A percentile compares a stretch with the other conserved stretches of the same genome.
phyloP scores from a whole-genome alignment of 331 rosid genomes.

The Telfairia occidentalis region DNA sequence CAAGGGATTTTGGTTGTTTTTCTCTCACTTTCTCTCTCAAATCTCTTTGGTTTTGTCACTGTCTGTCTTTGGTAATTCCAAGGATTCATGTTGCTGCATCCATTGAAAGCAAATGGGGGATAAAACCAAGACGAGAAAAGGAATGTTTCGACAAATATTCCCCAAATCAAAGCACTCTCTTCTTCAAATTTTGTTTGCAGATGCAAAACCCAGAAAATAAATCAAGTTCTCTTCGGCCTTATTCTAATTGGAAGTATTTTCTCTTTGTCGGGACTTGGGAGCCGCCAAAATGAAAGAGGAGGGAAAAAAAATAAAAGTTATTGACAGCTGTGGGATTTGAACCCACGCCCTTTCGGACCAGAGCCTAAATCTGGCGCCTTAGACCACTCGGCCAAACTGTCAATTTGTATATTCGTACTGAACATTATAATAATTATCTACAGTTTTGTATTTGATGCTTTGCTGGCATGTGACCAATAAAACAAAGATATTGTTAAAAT shows the following conservation, averaged over 20 bases:
- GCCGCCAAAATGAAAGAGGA: neutral
- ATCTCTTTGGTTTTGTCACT: neutral
- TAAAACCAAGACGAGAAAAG: neutral
- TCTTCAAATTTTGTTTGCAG: neutral
- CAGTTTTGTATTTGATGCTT: no score
- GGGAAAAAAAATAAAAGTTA: neutral
- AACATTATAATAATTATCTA: no score
- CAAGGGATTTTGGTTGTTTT: neutral
- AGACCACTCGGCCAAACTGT: conserved; percentile 72
- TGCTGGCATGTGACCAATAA: no score
- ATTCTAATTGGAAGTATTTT: neutral
- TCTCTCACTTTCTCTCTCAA: neutral
- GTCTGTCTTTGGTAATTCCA: conserved; percentile 6
- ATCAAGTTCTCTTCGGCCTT: no score
- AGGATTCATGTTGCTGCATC: neutral
- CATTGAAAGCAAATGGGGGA: neutral
- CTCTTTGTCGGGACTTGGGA: neutral
- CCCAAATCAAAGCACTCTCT: neutral
- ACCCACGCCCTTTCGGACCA: conserved; percentile 99
- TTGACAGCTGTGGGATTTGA: conserved; percentile 97
- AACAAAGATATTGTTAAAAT: no score
- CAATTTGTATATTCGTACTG: neutral
- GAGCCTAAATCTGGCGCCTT: conserved; percentile 75
- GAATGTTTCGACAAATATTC: neutral
- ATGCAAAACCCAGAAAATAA: neutral